Base-by-base conservation (phyloP, 805 yeast species). In the Candida michaelii region DNA sequence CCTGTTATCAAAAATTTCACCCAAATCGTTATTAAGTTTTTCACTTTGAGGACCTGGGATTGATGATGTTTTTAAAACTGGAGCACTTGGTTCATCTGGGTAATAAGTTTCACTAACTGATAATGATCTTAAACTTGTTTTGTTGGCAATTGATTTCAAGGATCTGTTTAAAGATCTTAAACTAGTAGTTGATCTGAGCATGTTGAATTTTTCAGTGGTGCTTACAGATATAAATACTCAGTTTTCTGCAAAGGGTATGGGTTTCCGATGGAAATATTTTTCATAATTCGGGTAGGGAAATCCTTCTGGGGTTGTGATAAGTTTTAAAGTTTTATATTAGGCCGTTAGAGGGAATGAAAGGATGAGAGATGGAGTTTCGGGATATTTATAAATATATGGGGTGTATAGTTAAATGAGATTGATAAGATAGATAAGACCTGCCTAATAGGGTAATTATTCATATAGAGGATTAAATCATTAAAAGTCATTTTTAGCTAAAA, bases 11-110 rank as follows among this genome's bases (percentile, higher is more conserved):
- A 63, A 69, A n/a, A 66, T 61, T 8, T 47, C 44, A 3, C 73
- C 73, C 33, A 69, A 54, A 17, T 63, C 61, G 23, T 62, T 50
- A 54, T 66, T 67, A 30, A 65, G 46, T 18, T 52, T 53, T 17
- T 45, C 41, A 12, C 67, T 54, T 10, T 47, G 48, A 9, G 74
- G 74, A n/a, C 75, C 75, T 0, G 75, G 75, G 24, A 69, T 54
- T 0, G 58, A 7, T 2, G 46, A 50, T 5, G 70, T 55, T n/a
- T 50, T 49, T 17, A 69, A 30, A 5, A 51, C 47, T 10, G 74
- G 74, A 14, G 51, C 46, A 1, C 36, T 24, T 12, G 73, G 73
- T 48, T 69, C 74, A 14, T 51, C 33, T 19, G 74, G 74, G 52
- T 50, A 69, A 49, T 67, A 67, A 2, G 40, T 19, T 16, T 45